Conservation (phyloP, 495 filamentous ascomycete species). For the Xanthoparmelia taractica region DNA sequence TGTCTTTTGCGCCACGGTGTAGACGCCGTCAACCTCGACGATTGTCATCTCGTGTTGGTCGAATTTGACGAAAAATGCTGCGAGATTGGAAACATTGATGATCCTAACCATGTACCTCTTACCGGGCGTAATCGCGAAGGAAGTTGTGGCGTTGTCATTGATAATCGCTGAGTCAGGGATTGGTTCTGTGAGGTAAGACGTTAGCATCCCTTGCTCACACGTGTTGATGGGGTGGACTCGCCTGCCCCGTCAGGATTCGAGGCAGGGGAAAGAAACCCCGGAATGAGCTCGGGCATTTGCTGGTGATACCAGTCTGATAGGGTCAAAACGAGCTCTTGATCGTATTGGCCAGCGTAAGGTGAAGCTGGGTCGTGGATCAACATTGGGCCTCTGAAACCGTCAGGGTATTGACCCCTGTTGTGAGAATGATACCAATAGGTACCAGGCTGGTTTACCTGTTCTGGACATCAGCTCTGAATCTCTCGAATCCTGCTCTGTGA, state of each 20-base stretch:
- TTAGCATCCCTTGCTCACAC: not conserved
- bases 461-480: not conserved
- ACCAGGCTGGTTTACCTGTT: conserved; percentile 35
- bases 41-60: conserved; percentile 60
- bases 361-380: conserved; percentile 59
- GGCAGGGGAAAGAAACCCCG: not conserved
- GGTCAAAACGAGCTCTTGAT: conserved; percentile 52
- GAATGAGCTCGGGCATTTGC: conserved; percentile 39
- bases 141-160: conserved; percentile 30
- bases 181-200: not conserved
- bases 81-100: conserved; percentile 67
- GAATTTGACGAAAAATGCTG: conserved; percentile 62
- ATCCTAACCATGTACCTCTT: conserved; percentile 79
- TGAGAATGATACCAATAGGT: conserved; percentile 75
- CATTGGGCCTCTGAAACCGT: conserved; percentile 63
- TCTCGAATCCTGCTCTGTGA: not conserved
- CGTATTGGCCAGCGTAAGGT: conserved; percentile 53
- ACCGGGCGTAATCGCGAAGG: conserved; percentile 54
- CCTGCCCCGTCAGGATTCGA: conserved; percentile 1
- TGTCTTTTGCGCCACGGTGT: conserved; percentile 43
- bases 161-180: conserved; percentile 8
- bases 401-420: conserved; percentile 62
- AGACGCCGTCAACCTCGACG: conserved; percentile 49
- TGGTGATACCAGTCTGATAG: conserved; percentile 44
- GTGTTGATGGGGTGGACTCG: not conserved